Evolutionary conservation across 2,329 filamentous ascomycete genomes (phyloP).

Genomic region (Alternaria tenuissima): DNA sequence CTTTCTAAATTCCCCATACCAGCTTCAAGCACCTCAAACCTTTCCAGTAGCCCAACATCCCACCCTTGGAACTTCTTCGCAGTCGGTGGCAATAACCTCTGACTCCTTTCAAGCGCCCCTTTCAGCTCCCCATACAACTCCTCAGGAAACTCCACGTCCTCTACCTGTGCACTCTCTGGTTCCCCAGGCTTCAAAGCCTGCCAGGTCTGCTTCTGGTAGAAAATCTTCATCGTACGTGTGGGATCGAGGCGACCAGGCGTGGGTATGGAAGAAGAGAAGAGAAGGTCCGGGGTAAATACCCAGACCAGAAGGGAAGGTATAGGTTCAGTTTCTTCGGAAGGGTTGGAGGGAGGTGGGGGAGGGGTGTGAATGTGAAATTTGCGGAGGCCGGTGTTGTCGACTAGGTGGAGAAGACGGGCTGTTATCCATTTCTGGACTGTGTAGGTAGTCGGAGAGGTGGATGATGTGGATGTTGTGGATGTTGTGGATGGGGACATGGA

Average conservation of each 20-base stretch:
- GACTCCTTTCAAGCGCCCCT: conserved; percentile 59
- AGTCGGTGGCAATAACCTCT: conserved; percentile 61
- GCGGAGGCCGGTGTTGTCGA: conserved; percentile 64
- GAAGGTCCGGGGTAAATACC: conserved; percentile 68
- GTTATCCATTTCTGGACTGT: conserved; percentile 57
- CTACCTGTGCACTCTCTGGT: conserved; percentile 54
- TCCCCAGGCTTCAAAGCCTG: conserved; percentile 38
- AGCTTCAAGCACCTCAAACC: conserved; percentile 54
- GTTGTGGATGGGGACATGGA: background rate
- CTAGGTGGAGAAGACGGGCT: conserved; percentile 64
- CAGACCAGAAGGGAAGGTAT: conserved; percentile 56
- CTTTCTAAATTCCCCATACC: background rate
- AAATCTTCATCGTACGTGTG: conserved; percentile 64
- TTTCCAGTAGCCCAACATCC: conserved; percentile 70
- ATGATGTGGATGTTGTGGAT: background rate
- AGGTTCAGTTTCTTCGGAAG: conserved; percentile 5
- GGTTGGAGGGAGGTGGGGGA: background rate
- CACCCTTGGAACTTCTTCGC: conserved; percentile 71
- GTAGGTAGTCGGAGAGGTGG: conserved; percentile 27
- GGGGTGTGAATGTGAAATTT: conserved; percentile 62
- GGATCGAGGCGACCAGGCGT: conserved; percentile 43
- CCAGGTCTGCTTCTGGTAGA: conserved; percentile 56
- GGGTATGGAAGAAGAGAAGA: conserved; percentile 60
- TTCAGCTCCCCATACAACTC: conserved; percentile 59
- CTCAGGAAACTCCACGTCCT: conserved; percentile 62